Conservation (phyloP, 768 basidiomycete genomes). For the Strobilomyces confusus region DNA sequence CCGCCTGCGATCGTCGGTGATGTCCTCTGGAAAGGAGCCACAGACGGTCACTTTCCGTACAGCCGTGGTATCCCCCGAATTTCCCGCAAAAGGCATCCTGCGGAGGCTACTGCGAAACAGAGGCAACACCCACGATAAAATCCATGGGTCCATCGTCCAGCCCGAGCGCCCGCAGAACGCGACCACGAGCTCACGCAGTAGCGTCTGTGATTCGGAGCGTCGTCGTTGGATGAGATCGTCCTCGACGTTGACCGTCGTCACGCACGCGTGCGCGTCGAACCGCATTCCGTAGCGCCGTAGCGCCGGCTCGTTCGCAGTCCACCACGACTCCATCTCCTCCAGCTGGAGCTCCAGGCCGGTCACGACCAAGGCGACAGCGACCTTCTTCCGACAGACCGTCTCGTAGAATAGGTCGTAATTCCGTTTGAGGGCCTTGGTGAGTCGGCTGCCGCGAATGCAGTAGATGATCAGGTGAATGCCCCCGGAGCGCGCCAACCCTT, state of each 20-base stretch:
- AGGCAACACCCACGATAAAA: not conserved
- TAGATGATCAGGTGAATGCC: constrained; percentile 1
- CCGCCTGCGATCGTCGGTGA: not conserved
- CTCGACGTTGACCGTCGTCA: constrained; percentile 3
- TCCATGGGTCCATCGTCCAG: not conserved
- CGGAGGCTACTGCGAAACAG: not conserved
- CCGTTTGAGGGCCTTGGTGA: constrained; percentile 12
- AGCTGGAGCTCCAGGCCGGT: constrained; percentile 32
- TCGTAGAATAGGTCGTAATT: constrained; percentile 34
- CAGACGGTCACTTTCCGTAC: constrained; percentile 1
- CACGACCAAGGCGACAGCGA: constrained; percentile 33
- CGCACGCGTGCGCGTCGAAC: constrained; percentile 21
- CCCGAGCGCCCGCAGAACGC: not conserved
- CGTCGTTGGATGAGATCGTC: not conserved
- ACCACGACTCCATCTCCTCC: constrained; percentile 25
- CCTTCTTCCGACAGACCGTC: constrained; percentile 32
- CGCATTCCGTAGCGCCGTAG: constrained; percentile 28
- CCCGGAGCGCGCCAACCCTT: not conserved
- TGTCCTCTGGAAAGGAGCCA: not conserved
- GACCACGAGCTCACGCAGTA: not conserved
- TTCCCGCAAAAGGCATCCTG: not conserved
- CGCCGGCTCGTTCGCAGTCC: constrained; percentile 21
- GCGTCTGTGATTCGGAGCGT: not conserved
- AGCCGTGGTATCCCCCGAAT: not conserved
- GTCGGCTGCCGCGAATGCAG: constrained; percentile 1